Percentiles rank a stretch among this genome's conserved stretches.
Conservation (phyloP, 306 rosid genomes). For the Elaeagnus macrophylla region DNA sequence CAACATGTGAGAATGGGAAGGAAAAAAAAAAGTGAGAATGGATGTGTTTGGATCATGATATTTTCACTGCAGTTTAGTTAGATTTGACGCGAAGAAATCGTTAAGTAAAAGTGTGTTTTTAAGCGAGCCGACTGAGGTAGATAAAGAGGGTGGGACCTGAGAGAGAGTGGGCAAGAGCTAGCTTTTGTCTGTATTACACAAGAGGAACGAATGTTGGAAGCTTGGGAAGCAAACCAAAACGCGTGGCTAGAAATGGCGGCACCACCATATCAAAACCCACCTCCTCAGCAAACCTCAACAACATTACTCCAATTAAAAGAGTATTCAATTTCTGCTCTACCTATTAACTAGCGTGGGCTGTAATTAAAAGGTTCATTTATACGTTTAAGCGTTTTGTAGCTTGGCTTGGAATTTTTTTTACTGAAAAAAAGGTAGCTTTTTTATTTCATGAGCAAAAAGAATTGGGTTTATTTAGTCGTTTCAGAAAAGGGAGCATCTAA, state of each 20-base stretch:
- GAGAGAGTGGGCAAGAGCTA: conserved; percentile 11
- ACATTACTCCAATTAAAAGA: no score
- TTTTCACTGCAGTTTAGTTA: conserved; percentile 11
- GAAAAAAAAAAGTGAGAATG: conserved; percentile 3
- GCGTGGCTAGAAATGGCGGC: conserved; percentile 28
- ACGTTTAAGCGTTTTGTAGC: conserved; percentile 4
- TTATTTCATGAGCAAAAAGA: conserved; percentile 23
- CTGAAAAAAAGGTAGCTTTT: conserved; percentile 10
- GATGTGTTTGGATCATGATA: background rate
- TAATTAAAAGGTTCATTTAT: conserved; percentile 6
- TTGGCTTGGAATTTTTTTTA: conserved; percentile 3
- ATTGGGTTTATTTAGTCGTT: conserved; percentile 18
- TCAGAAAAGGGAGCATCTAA: conserved; percentile 24
- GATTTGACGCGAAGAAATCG: conserved; percentile 22
- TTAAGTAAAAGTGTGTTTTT: background rate
- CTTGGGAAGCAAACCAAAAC: conserved; percentile 24
- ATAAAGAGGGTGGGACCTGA: no score
- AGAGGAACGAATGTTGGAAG: conserved; percentile 27
- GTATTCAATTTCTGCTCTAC: background rate
- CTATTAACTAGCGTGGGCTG: conserved; percentile 18
- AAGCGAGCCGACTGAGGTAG: background rate
- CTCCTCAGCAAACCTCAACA: background rate
- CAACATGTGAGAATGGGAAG: background rate
- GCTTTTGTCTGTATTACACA: conserved; percentile 21
- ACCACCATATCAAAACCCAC: conserved; percentile 14